These are phyloP conservation scores for Mycocentrospora acerina DNA, from an alignment of 2,329 filamentous ascomycete genomes.

Conservation along the genomic window DNA sequence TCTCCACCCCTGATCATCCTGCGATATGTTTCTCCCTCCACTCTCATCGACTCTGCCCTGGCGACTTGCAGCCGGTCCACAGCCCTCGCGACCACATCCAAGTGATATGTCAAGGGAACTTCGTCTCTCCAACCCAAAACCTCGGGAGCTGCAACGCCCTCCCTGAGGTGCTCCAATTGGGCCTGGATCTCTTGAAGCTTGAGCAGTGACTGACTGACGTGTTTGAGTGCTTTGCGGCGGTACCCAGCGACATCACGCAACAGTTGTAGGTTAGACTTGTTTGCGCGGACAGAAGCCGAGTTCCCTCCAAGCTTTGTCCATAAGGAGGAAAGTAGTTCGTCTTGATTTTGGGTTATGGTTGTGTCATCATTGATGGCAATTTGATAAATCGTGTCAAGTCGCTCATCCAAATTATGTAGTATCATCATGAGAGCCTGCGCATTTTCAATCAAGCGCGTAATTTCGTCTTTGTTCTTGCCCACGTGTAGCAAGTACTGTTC, in stretches of 20 bases:
- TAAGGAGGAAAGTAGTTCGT: constrained; percentile 67
- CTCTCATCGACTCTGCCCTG: constrained; percentile 58
- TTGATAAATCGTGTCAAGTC: constrained; percentile 68
- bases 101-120: constrained; percentile 70
- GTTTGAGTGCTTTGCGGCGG: constrained; percentile 64
- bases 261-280: constrained; percentile 64
- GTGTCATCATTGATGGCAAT: constrained; percentile 66
- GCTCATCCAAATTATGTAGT: constrained; percentile 67
- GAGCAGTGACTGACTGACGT: constrained; percentile 69
- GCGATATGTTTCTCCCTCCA: constrained; percentile 56
- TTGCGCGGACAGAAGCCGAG: constrained; percentile 58
- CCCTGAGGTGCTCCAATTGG: constrained; percentile 69
- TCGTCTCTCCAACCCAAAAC: constrained; percentile 54
- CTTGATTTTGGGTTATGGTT: constrained; percentile 59
- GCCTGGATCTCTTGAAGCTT: constrained; percentile 74
- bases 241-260: constrained; percentile 67
- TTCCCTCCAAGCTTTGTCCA: constrained; percentile 78
- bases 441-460: constrained; percentile 66
- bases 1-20: constrained; percentile 19
- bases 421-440: constrained; percentile 67
- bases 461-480: constrained; percentile 67
- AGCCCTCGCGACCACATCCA: constrained; percentile 71
- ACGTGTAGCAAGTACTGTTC: constrained; percentile 78
- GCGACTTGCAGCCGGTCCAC: constrained; percentile 70
- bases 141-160: constrained; percentile 68